Conservation (phyloP, 371 early-diverging fungal genomes). For the Basidiobolus heterosporus region DNA sequence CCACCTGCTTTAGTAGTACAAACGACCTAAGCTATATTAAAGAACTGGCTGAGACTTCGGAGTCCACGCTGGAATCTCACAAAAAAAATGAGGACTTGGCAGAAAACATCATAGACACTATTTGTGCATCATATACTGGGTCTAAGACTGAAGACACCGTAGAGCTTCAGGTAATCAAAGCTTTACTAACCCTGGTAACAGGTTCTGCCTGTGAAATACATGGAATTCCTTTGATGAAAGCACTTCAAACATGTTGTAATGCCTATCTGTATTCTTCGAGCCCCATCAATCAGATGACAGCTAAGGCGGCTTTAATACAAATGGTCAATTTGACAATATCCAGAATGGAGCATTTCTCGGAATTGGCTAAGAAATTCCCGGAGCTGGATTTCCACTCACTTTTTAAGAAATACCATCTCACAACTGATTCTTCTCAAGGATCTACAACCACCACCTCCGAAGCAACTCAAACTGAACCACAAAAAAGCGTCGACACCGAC, state of each 20-base stretch:
- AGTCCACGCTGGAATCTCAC: no score
- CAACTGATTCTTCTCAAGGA: no score
- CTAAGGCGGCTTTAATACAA: slow-evolving; percentile 74
- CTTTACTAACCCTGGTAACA: slow-evolving; percentile 61
- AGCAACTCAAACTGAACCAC: no score
- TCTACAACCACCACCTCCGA: neutral
- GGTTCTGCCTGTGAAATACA: slow-evolving; percentile 48
- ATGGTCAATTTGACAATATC: slow-evolving; percentile 55
- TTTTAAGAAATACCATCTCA: slow-evolving; percentile 1
- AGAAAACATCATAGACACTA: slow-evolving; percentile 34
- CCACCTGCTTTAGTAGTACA: no score
- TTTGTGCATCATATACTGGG: slow-evolving; percentile 40
- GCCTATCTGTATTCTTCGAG: slow-evolving; percentile 52
- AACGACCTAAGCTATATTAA: no score
- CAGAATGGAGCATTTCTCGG: slow-evolving; percentile 18
- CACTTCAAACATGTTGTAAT: slow-evolving; percentile 60
- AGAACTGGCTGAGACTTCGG: no score
- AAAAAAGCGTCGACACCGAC: no score
- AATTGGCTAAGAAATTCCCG: no score
- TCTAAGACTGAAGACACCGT: slow-evolving; percentile 59
- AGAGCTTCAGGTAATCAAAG: slow-evolving; percentile 59
- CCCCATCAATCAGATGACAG: slow-evolving; percentile 62
- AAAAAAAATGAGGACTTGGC: slow-evolving; percentile 9
- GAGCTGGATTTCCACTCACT: no score
- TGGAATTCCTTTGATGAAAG: slow-evolving; percentile 56